phyloP scores from a whole-genome alignment of 805 yeast species.

The Metschnikowia similis region DNA sequence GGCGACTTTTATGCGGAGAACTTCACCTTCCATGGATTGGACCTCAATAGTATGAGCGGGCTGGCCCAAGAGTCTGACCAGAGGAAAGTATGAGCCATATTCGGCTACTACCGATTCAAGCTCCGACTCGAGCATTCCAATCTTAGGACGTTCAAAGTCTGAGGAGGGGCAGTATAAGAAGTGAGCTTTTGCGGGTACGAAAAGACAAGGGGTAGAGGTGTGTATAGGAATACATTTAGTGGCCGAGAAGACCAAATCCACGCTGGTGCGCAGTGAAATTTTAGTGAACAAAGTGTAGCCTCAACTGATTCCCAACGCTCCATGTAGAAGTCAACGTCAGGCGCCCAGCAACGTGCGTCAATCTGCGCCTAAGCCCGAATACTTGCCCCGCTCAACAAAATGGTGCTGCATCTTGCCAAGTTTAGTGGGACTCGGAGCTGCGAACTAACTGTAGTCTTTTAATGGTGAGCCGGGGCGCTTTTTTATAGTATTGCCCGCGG shows the following conservation, averaged over 20 bases:
- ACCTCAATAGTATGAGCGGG: slow-evolving; percentile 4
- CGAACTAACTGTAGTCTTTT: slow-evolving; percentile 13
- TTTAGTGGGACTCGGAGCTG: slow-evolving; percentile 19
- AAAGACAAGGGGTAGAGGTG: background rate
- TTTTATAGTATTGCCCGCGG: slow-evolving; percentile 1
- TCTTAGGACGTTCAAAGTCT: background rate
- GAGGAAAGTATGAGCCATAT: slow-evolving; percentile 13
- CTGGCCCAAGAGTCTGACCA: background rate
- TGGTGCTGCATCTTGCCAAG: slow-evolving; percentile 5
- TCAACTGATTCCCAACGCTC: slow-evolving; percentile 23
- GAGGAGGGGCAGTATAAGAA: too few species aligned
- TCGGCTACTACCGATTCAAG: slow-evolving; percentile 6
- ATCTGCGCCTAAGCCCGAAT: slow-evolving; percentile 19
- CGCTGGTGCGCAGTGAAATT: slow-evolving; percentile 2
- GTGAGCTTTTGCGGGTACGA: too few species aligned
- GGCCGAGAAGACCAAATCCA: background rate
- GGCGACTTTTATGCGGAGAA: slow-evolving; percentile 5
- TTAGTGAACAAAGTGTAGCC: slow-evolving; percentile 14
- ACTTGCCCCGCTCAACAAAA: slow-evolving; percentile 14
- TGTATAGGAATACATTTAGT: background rate
- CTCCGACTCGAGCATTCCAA: background rate
- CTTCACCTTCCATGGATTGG: slow-evolving; percentile 9
- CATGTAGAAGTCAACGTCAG: slow-evolving; percentile 21
- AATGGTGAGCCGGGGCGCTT: background rate
- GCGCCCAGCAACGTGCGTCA: slow-evolving; percentile 24